Evolutionary conservation across 441 rosid species (phyloP).

Genomic region (Lagerstroemia fauriei): DNA sequence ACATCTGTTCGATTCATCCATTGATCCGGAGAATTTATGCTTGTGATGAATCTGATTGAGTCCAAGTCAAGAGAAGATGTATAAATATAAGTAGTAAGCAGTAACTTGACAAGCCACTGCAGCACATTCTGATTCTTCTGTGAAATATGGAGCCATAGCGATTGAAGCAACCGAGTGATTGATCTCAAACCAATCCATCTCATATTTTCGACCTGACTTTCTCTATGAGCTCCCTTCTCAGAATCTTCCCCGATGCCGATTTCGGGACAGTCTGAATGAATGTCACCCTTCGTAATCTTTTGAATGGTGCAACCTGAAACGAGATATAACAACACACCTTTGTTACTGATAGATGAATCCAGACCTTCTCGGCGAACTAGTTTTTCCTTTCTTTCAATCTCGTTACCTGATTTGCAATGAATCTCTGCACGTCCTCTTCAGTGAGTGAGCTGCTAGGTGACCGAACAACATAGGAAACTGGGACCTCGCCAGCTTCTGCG

Average conservation of each 20-base stretch:
- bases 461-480: constrained; percentile 78
- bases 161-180: not conserved
- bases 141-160: not conserved
- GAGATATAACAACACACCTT: not conserved
- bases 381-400: not conserved
- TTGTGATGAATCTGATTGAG: not conserved
- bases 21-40: not conserved
- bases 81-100: not conserved
- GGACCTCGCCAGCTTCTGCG: constrained; percentile 92
- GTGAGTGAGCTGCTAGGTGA: constrained; percentile 63
- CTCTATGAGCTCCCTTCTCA: constrained; percentile 58
- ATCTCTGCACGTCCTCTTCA: constrained; percentile 59
- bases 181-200: not conserved
- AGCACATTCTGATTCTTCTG: not conserved
- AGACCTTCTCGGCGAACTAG: not conserved
- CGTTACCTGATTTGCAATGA: constrained; percentile 70
- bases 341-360: not conserved
- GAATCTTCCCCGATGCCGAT: constrained; percentile 62
- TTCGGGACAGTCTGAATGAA: constrained; percentile 56
- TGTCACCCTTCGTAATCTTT: constrained; percentile 53
- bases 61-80: not conserved
- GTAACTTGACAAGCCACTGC: not conserved
- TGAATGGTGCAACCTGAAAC: constrained; percentile 62
- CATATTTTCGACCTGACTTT: constrained; percentile 56
- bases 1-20: not conserved